Evolutionary conservation across 192 early-diverging fungal genomes (phyloP).

Genomic region (Dissophora ornata): DNA sequence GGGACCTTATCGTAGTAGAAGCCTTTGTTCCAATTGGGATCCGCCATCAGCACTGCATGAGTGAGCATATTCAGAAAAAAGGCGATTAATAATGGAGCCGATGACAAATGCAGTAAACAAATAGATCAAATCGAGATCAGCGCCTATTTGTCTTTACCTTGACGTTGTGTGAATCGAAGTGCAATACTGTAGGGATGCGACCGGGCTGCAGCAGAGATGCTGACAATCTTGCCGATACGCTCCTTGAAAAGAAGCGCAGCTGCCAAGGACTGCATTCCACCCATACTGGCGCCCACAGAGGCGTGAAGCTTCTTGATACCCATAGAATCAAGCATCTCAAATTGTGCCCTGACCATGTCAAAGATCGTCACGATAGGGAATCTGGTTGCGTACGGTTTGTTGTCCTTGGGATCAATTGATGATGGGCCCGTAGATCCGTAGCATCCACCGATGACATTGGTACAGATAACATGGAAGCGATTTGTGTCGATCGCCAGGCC

Average conservation of each 20-base stretch:
- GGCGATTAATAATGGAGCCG: not conserved
- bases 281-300: constrained; percentile 94
- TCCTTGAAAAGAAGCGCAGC: constrained; percentile 85
- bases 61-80: not conserved
- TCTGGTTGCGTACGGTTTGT: constrained; percentile 83
- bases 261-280: constrained; percentile 94
- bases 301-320: constrained; percentile 87
- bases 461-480: constrained; percentile 95
- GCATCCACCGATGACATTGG: constrained; percentile 96
- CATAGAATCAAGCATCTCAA: constrained; percentile 82
- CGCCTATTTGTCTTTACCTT: constrained; percentile 62
- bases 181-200: constrained; percentile 98
- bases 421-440: constrained; percentile 95
- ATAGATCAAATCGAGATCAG: too few relatives aligned
- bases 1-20: constrained; percentile 90
- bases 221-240: constrained; percentile 81
- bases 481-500: constrained; percentile 91
- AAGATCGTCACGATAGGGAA: constrained; percentile 94
- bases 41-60: constrained; percentile 84
- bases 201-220: constrained; percentile 91
- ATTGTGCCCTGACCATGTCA: constrained; percentile 98
- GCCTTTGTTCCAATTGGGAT: constrained; percentile 95
- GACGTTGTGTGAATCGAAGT: constrained; percentile 89
- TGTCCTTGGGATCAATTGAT: constrained; percentile 81
- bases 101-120: too few relatives aligned